Base-by-base conservation (phyloP, 2,329 filamentous ascomycete species). In the Epichloe scottii region DNA sequence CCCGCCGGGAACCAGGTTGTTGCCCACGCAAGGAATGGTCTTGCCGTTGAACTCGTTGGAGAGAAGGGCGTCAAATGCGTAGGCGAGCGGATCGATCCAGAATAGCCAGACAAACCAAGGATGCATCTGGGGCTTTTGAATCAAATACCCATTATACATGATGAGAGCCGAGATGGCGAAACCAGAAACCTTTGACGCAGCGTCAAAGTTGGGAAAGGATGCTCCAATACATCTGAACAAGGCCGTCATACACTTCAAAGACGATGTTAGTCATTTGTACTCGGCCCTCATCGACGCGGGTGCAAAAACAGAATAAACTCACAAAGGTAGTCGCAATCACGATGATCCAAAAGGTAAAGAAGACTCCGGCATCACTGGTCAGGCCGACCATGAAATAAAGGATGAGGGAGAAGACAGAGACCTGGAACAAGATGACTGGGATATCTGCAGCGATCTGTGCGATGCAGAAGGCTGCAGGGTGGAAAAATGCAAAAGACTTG, bases 21-120 rank as follows among this genome's bases (percentile, higher is more conserved):
- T 55, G 2, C 66, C 70, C 3, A 72, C 71, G 52, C 78, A 81
- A 1, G 69, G 65, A 17, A 81, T 72, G 2, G 59, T 69, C 59
- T 84, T 68, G 35, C 66, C 68, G 55, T 84, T 73, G 52, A 89
- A 87, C 60, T 89, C 85, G 57, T 89, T 89, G 0, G 81, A 71
- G 59, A 88, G 71, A 0, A 89, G 63, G 0, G 76, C 77, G 56
- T 87, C 81, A 52, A 87, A 89, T 0, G 73, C 81, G 52, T 87
- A 88, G 0, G 84, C 78, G 3, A 89, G 67, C 0, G 84, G 84
- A 55, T 85, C 75, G 21, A 84, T 75, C 77, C 79, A 82, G 54
- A 74, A 81, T 3, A 84, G 62, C 81, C 81, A 84, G 3, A 70
- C 66, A 23, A 84, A 75, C 78, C 79, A 84, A 0, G 75, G 74